Evolutionary conservation across 2,329 filamentous ascomycete genomes (phyloP), one percentile per base, ranked within the genome.

Genomic region (Penicillium psychrosexuale): DNA sequence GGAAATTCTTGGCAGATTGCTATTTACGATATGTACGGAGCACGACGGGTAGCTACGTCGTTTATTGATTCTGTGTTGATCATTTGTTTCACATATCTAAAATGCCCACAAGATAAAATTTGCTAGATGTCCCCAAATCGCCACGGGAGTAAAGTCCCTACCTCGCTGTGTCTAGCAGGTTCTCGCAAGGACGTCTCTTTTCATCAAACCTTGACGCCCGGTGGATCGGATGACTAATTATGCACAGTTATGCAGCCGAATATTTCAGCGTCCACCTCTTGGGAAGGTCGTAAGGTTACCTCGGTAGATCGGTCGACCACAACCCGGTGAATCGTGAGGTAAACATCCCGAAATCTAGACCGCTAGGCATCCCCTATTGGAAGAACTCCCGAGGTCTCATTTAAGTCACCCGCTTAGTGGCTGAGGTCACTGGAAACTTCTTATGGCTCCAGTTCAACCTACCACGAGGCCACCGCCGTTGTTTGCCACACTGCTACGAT

Each of bases 401-500:
- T 48, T 12, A 12, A 15, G 7, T 37, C 28, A 13, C 11, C 5
- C 11, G 11, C 8, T 13, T 15, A 38, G 31, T 42, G 47, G 28
- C 27, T n/a, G 11, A 13, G 22, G 34, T 30, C 17, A 24, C 28
- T 24, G 12, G 45, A 28, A 15, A 13, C 42, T 13, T 24, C 12
- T 22, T 13, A 61, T 64, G 62, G 40, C 51, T 30, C 50, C 59
- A 37, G 55, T 60, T 36, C 50, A 58, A 40, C 48, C 52, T 5
- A 51, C 51, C 22, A 22, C 40, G n/a, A 44, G 64, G 27, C 50
- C 49, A 37, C 49, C 49, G 15, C 42, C 55, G 31, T 45, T 47
- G 46, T 55, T 53, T 24, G 58, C 60, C 31, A 53, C 42, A 15
- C 53, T 71, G 22, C 57, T 70, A 12, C 61, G 65, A 55, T 61